Percentiles rank a stretch among this genome's conserved stretches.
Evolutionary conservation across 139 green algal species (phyloP).

Genomic region (Chlamydomonas sphaeroides): DNA sequence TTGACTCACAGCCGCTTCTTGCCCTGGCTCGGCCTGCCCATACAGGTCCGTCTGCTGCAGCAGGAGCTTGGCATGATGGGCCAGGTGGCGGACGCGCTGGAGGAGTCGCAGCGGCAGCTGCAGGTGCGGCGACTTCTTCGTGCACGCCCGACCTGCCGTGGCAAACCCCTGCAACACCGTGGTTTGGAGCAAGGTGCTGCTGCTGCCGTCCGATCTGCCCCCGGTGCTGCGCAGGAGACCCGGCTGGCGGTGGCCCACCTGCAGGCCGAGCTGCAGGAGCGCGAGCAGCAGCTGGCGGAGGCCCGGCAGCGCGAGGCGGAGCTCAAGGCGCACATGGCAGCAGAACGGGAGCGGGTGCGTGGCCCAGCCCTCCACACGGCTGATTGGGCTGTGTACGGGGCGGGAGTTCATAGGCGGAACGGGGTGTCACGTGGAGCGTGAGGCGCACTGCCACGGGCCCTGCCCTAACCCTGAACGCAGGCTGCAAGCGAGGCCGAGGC

Average conservation of each 20-base stretch:
- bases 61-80: conserved; percentile 36
- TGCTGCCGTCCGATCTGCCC: no score
- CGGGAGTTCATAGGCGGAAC: neutral
- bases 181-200: no score
- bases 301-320: neutral
- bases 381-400: no score
- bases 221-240: neutral
- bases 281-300: neutral
- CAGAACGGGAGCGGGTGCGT: neutral
- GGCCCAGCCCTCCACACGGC: no score
- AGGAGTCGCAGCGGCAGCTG: conserved; percentile 29
- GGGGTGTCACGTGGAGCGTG: no score
- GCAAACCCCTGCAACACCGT: no score
- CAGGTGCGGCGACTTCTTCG: no score
- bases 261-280: conserved; percentile 23
- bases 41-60: conserved; percentile 28
- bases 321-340: neutral
- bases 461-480: neutral
- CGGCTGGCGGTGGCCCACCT: conserved; percentile 32
- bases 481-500: neutral
- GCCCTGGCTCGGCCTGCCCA: no score
- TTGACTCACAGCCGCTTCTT: no score
- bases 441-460: no score
- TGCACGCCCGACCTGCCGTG: no score
- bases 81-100: conserved; percentile 31